phyloP scores from a whole-genome alignment of 768 basidiomycete species.

The Lactarius quietus region DNA sequence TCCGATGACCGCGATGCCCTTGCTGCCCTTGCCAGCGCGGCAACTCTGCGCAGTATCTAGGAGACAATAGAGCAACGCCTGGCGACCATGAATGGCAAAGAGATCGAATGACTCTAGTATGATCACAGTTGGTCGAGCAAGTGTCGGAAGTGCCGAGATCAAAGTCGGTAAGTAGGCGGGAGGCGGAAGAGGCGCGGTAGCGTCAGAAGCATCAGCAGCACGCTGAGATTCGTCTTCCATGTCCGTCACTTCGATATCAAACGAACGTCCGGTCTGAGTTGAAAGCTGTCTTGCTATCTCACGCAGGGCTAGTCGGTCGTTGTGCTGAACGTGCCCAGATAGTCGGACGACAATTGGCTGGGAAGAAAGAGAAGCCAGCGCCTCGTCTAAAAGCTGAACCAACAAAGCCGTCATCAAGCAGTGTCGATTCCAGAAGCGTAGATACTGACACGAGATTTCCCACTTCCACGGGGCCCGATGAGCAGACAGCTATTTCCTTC shows the following conservation, averaged over 20 bases:
- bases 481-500: conserved; percentile 95
- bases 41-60: conserved; percentile 92
- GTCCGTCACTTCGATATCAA: conserved; percentile 35
- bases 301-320: conserved; percentile 85
- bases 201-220: conserved; percentile 40
- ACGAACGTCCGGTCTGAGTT: conserved; percentile 65
- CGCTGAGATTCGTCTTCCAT: conserved; percentile 42
- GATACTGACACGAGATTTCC: conserved; percentile 66
- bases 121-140: conserved; percentile 75
- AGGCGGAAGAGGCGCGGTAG: conserved; percentile 46
- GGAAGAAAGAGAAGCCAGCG: conserved; percentile 43
- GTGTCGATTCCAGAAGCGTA: conserved; percentile 6
- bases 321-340: conserved; percentile 80
- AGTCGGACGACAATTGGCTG: conserved; percentile 74
- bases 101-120: conserved; percentile 92
- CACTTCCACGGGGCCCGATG: conserved; percentile 80
- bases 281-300: conserved; percentile 86
- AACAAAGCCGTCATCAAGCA: conserved; percentile 14
- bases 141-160: conserved; percentile 72
- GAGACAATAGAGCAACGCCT: conserved; percentile 91
- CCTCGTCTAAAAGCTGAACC: conserved; percentile 56
- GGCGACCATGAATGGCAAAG: conserved; percentile 88
- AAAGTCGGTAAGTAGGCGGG: conserved; percentile 69
- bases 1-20: conserved; percentile 83
- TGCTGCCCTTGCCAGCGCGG: conserved; percentile 51